Conservation (phyloP, 78 protist genomes). For the Cavenderia fasciculata region DNA sequence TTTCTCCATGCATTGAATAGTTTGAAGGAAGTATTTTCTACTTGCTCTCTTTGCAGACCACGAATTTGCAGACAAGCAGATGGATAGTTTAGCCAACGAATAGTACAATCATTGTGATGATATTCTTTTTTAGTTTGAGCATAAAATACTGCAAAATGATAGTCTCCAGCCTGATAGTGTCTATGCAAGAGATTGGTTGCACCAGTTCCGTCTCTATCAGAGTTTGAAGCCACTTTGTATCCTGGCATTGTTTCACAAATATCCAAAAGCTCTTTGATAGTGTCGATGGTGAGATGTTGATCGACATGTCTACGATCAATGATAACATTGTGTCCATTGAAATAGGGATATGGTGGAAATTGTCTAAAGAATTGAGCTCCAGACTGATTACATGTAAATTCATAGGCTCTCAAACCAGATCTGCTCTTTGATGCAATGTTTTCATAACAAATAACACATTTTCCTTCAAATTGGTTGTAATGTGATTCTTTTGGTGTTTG, state of each 20-base stretch:
- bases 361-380: constrained; percentile 16
- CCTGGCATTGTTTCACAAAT: constrained; percentile 49
- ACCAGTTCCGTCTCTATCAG: constrained; percentile 66
- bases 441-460: constrained; percentile 74
- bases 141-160: constrained; percentile 12
- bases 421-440: constrained; percentile 61
- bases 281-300: neutral
- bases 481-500: neutral
- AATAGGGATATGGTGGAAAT: constrained; percentile 70
- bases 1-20: constrained; percentile 36
- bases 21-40: neutral
- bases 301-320: constrained; percentile 22
- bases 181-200: constrained; percentile 35
- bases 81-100: constrained; percentile 66
- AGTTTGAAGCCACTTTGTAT: constrained; percentile 59
- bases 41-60: neutral
- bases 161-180: constrained; percentile 73
- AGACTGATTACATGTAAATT: constrained; percentile 26
- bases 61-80: constrained; percentile 35
- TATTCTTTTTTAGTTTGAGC: neutral
- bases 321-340: constrained; percentile 43
- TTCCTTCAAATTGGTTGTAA: constrained; percentile 39
- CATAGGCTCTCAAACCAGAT: constrained; percentile 42
- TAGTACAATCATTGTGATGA: neutral
- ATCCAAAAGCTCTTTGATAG: constrained; percentile 44